A percentile compares a stretch with the other conserved stretches of the same genome.
Conservation (phyloP, 2,329 filamentous ascomycete species). For the Aspergillus pseudoviridinutans region DNA sequence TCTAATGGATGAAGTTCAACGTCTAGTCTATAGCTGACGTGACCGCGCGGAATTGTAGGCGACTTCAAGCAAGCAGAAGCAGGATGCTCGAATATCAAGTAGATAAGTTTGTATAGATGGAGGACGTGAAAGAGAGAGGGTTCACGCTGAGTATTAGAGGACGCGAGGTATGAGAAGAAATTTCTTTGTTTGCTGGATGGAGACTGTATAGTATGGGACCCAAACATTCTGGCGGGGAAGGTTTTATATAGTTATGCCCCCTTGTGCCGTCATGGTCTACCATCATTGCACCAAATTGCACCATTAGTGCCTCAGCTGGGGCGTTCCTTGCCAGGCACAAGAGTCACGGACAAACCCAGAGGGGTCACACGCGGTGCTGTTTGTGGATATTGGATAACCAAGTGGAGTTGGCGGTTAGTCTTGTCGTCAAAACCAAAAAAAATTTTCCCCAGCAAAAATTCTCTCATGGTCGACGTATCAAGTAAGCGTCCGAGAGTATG, state of each 20-base stretch:
- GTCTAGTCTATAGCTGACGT: neutral
- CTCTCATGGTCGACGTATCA: neutral
- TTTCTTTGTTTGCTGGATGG: slow-evolving; percentile 1
- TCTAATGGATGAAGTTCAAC: neutral
- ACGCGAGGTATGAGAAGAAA: neutral
- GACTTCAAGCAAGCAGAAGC: neutral
- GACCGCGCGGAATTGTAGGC: neutral
- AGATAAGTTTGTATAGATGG: neutral
- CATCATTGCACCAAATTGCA: slow-evolving; percentile 13
- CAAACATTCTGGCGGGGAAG: slow-evolving; percentile 15
- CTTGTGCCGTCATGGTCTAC: slow-evolving; percentile 9
- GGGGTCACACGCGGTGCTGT: slow-evolving; percentile 14
- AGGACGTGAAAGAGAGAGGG: neutral
- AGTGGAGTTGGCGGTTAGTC: neutral
- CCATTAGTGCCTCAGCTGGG: neutral
- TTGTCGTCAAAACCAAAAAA: neutral
- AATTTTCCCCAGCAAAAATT: neutral
- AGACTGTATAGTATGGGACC: slow-evolving; percentile 7
- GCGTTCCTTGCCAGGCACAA: slow-evolving; percentile 13
- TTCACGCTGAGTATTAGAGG: neutral
- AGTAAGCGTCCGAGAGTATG: neutral
- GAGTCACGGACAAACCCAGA: neutral
- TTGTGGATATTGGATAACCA: neutral
- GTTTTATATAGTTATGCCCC: slow-evolving; percentile 17
- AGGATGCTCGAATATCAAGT: neutral